Evolutionary conservation across 2,329 filamentous ascomycete genomes (phyloP), one percentile per base, ranked within the genome.

Genomic region (Scorias spongiosa): DNA sequence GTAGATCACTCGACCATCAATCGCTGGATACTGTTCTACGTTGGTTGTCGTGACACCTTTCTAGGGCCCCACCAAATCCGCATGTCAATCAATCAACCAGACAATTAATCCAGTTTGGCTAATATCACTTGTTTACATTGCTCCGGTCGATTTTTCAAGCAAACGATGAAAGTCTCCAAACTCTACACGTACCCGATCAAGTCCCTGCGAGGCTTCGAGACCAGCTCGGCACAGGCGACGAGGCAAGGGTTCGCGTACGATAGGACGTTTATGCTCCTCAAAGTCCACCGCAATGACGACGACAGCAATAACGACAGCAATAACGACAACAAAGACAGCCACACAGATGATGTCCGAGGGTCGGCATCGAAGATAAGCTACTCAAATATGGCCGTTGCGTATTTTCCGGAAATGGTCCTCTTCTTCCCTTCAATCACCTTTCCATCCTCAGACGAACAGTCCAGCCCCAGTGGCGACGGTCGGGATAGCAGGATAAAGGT

Each of bases 171-270:
- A 30, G 50, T 59, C 28, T 47, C 49, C 39, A 51, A 67, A 61
- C 61, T 70, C 11, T 66, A 66, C 45, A 58, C 63, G 5, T 71
- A 71, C 46, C 68, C 67, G 2, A 66, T 71, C 56, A 71, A 71
- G 50, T 65, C 66, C 11, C 56, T 70, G 6, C 62, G 66, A 12
- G 59, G 55, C 2, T 57, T 63, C 5, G 58, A 63, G 15, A 53
- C 67, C 20, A 53, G 59, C 2, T 54, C 57, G 34, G 62, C 64
- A 12, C 49, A 61, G 40, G 61, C 66, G 14, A 68, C 67, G 8
- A 60, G 59, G 44, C 53, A 66, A 56, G 68, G 68, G 47, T 66
- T 70, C 44, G 54, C 62, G 26, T 63, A 67, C 46, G 68, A 71
- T 49, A 56, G 68, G 47, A 57, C 52, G 15, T 63, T 59, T 47